A percentile compares a stretch with the other conserved stretches of the same genome.
Conservation (phyloP, 176 grass and related monocot genomes). For the Triticum urartu region DNA sequence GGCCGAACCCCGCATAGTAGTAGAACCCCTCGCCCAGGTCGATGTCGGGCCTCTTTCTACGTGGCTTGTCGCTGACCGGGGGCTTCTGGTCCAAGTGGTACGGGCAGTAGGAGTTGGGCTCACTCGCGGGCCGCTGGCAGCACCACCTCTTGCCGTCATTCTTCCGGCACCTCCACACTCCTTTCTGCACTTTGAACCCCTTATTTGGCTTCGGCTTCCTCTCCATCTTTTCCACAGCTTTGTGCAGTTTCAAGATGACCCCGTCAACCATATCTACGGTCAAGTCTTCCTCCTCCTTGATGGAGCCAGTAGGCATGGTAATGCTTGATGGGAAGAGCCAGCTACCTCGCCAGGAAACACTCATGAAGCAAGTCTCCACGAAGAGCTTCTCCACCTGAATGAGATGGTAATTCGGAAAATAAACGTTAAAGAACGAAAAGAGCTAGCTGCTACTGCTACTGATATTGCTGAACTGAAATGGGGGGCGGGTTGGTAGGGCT, state of each 20-base stretch:
- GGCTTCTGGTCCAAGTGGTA: constrained; percentile 30
- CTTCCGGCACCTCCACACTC: constrained; percentile 38
- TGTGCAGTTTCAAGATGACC: too few species aligned
- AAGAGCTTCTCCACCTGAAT: constrained; percentile 36
- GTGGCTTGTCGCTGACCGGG: neutral
- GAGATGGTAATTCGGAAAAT: neutral
- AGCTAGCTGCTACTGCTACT: neutral
- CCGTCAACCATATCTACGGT: neutral
- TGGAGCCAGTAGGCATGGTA: neutral
- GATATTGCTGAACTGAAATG: neutral
- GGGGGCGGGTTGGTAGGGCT: neutral
- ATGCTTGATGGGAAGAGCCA: constrained; percentile 20
- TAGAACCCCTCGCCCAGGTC: constrained; percentile 23
- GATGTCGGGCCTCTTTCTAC: constrained; percentile 10
- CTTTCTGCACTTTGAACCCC: neutral
- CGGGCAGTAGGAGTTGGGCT: constrained; percentile 26
- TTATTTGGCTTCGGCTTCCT: neutral
- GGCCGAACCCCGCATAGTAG: neutral
- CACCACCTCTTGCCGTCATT: constrained; percentile 43
- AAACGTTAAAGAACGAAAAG: neutral
- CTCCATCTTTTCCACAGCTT: neutral
- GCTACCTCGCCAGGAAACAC: neutral
- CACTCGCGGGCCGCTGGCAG: constrained; percentile 19
- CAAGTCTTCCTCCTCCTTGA: neutral
- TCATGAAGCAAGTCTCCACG: constrained; percentile 28